Evolutionary conservation across 768 basidiomycete genomes (phyloP), one percentile per base, ranked within the genome.

Genomic region (Antrodiella citrinella): DNA sequence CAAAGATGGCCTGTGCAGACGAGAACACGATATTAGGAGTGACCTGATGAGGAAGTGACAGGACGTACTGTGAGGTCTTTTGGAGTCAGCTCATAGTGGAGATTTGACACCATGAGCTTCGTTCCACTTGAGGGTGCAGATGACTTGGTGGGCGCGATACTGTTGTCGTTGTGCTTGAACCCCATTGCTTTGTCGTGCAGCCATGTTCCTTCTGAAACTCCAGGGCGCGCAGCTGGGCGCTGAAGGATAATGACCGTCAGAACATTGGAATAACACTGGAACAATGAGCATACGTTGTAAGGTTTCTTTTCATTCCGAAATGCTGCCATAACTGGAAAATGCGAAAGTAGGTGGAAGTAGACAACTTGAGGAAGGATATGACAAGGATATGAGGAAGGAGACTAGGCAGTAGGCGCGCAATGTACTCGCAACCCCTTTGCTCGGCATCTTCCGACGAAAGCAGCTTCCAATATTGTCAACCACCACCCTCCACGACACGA

Each of bases 71-170:
- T 84, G 45, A 95, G 74, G 70, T 95, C 92, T 73, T 85, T 84
- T 61, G 86, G 79, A 49, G 84, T 87, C 40, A 96, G 80, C 60
- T 95, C 92, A 58, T 95, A 96, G 70, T 96, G 93, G 56, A 96
- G 60, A 65, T 91, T 91, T 60, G 87, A 81, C 57, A 95, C 85
- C 54, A 87, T 65, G 56, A 94, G 78, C 62, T 81, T 81, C 48
- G 77, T 67, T 55, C 72, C 75, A 2, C 69, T 59, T 12, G 69
- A 59, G 10, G 49, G 50, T 18, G 63, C 55, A 18, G 59, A 51
- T 19, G 53, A 51, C 56, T 55, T 57, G 62, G 66, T 47, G 57
- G 57, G 13, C 46, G 57, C 54, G 61, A 48, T 51, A 58, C 53
- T 50, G 52, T 57, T 54, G 57, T 59, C 44, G 53, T 57, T 45